phyloP scores from a whole-genome alignment of 805 yeast genomes.

The Danielia reshetovae region DNA sequence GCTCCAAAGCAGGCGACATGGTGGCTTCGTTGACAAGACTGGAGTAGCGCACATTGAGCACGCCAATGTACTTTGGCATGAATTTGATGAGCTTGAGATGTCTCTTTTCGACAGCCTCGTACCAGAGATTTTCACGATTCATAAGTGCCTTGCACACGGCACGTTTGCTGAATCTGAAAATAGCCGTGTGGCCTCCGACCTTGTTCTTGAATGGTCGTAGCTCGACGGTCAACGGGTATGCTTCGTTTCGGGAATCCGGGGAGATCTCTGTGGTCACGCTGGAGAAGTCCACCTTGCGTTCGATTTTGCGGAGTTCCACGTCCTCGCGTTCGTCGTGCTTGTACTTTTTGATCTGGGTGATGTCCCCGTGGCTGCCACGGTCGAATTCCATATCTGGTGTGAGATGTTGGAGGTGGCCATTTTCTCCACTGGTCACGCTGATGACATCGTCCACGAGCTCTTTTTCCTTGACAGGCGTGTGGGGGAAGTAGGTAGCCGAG shows the following conservation, averaged over 20 bases:
- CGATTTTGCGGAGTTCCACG: conserved; percentile 1
- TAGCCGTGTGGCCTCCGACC: conserved; percentile 98
- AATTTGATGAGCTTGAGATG: conserved; percentile 76
- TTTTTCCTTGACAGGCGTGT: conserved; percentile 36
- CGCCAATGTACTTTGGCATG: conserved; percentile 95
- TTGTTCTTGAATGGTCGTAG: conserved; percentile 86
- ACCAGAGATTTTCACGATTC: conserved; percentile 86
- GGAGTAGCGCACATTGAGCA: conserved; percentile 81
- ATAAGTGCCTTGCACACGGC: conserved; percentile 94
- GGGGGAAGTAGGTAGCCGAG: conserved; percentile 70
- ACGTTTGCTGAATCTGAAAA: conserved; percentile 81
- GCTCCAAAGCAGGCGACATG: not conserved
- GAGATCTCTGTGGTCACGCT: not conserved
- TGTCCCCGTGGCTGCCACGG: conserved; percentile 25
- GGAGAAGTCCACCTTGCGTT: conserved; percentile 1
- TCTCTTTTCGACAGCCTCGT: conserved; percentile 76
- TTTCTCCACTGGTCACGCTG: not conserved
- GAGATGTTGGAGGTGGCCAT: conserved; percentile 40
- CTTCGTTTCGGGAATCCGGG: conserved; percentile 1
- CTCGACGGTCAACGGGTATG: conserved; percentile 76
- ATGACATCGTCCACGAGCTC: not conserved
- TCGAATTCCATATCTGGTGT: conserved; percentile 51
- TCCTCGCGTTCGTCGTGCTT: conserved; percentile 6
- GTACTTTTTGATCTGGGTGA: conserved; percentile 21
- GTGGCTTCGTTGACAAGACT: conserved; percentile 36